These are phyloP conservation scores for Pyricularia pennisetigena DNA, from an alignment of 2,329 filamentous ascomycete genomes.

Conservation along the genomic window DNA sequence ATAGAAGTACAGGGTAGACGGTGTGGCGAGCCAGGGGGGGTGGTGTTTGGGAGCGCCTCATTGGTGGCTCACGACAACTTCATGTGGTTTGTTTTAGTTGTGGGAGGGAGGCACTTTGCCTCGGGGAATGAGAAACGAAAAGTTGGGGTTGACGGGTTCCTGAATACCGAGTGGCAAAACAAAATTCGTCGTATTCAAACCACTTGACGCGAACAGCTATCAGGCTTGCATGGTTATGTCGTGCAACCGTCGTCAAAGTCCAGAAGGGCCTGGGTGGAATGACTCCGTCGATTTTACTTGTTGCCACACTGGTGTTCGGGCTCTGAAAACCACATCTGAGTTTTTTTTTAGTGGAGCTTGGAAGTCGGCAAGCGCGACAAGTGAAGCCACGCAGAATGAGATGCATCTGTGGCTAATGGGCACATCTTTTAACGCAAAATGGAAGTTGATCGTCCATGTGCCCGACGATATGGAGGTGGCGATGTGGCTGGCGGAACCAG, in stretches of 20 bases:
- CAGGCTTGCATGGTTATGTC: neutral
- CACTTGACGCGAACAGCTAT: neutral
- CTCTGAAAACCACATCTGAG: neutral
- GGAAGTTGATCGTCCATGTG: neutral
- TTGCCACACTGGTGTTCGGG: neutral
- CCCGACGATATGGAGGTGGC: neutral
- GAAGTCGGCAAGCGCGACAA: neutral
- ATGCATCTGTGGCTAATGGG: neutral
- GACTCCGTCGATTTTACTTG: neutral
- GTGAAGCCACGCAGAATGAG: neutral
- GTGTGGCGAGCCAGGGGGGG: neutral
- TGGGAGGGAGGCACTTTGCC: neutral
- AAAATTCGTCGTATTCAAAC: neutral
- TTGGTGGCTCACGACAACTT: neutral
- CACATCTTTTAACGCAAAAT: neutral
- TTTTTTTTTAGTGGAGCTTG: neutral
- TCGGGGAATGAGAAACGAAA: neutral
- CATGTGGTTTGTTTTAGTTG: neutral
- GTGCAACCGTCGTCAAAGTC: neutral
- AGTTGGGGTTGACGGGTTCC: neutral
- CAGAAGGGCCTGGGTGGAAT: neutral
- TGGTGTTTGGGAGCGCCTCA: neutral
- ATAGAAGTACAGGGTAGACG: neutral
- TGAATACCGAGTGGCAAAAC: neutral
- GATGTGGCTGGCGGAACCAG: neutral